Conservation (phyloP, 768 basidiomycete species). For the Candolleomyces eurysporus region DNA sequence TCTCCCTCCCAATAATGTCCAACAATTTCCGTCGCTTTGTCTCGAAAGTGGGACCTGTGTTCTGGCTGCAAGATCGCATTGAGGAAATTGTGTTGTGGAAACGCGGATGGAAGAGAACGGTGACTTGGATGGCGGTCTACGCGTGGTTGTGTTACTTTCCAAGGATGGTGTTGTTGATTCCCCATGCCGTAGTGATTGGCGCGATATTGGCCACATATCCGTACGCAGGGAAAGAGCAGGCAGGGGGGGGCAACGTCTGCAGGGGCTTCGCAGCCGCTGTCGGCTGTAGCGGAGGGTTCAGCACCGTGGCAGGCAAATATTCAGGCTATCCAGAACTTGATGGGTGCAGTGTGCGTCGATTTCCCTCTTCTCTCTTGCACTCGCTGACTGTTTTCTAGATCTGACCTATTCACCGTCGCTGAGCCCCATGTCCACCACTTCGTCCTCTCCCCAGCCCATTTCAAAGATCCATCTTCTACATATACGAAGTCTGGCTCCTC, state of each 20-base stretch:
- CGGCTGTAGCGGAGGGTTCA: slow-evolving; percentile 50
- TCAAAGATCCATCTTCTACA: slow-evolving; percentile 19
- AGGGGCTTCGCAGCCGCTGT: slow-evolving; percentile 29
- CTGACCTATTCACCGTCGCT: slow-evolving; percentile 57
- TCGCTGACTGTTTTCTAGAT: slow-evolving; percentile 33
- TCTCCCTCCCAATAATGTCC: slow-evolving; percentile 76
- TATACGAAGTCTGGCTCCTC: slow-evolving; percentile 9
- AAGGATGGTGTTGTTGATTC: slow-evolving; percentile 65
- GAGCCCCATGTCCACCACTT: slow-evolving; percentile 52
- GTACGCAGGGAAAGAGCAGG: slow-evolving; percentile 24
- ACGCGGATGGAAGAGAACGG: slow-evolving; percentile 68
- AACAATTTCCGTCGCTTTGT: slow-evolving; percentile 83
- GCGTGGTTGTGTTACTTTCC: slow-evolving; percentile 83
- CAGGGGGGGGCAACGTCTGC: slow-evolving; percentile 15
- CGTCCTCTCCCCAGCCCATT: slow-evolving; percentile 45
- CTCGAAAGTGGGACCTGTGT: slow-evolving; percentile 70
- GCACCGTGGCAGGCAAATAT: slow-evolving; percentile 85
- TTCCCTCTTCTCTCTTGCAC: background rate
- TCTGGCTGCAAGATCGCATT: slow-evolving; percentile 86
- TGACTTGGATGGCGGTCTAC: slow-evolving; percentile 74
- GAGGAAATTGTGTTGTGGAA: slow-evolving; percentile 88
- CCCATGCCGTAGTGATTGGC: slow-evolving; percentile 58
- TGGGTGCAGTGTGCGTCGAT: slow-evolving; percentile 73
- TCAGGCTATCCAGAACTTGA: slow-evolving; percentile 88
- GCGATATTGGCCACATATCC: slow-evolving; percentile 71